Base-by-base conservation (phyloP, 768 basidiomycete species). In the Clavulina sp. region DNA sequence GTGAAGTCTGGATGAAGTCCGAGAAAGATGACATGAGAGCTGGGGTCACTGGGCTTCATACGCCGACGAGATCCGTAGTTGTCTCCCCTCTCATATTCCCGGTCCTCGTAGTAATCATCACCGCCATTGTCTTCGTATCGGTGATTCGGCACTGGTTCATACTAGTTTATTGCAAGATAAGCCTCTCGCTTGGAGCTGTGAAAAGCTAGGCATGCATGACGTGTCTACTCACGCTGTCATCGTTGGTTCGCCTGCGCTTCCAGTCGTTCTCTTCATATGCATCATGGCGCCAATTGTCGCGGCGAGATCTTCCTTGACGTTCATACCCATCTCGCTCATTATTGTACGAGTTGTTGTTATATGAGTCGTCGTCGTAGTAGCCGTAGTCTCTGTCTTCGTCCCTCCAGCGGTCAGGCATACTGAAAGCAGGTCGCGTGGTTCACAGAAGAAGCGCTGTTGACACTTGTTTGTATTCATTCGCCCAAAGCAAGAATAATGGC, bases 21-120 rank as follows among this genome's bases (percentile, higher is more conserved):
- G 55, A 96, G 78, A 66, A 95, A 93, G 61, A 95, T 93, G 63
- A 96, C 85, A 68, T 96, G 89, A 41, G 81, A 78, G 62, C 84
- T 87, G 44, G 85, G 81, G 63, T 87, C 84, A 50, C 85, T 89
- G 29, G 85, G 81, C 53, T 76, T 70, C 38, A 85, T 72, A 50
- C 84, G 81, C 62, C 62, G 57, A 21, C 57, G n/a, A 32, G 55
- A 55, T 49, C 65, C 62, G 52, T 63, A 63, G 52, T 49, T 59
- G 51, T 64, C 58, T 29, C 69, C 62, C 32, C 60, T 55, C 29
- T 62, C 34, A 30, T 30, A 66, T 19, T 65, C 60, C 21, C 64
- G 44, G 23, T 76, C 76, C 26, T 79, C 72, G 59, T 74, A 76
- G 52, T 74, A 44, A 16, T 57, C 56, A 28, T 62, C 62, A 9